phyloP scores from a whole-genome alignment of 139 green algal species.

The Protoeuglena noctilucae region DNA sequence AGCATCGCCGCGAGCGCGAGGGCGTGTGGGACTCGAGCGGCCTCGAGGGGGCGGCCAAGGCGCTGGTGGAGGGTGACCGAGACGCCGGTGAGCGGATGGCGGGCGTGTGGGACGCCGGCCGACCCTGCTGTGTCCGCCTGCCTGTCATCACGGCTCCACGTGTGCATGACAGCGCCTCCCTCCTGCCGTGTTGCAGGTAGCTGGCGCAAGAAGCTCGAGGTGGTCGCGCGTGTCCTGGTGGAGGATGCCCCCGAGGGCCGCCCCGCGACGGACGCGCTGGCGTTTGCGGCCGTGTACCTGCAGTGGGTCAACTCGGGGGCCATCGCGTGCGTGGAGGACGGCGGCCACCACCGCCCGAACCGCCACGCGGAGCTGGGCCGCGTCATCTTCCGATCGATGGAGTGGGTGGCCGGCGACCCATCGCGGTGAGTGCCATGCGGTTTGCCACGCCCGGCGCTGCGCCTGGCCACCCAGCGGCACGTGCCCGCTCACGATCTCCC shows the following conservation, averaged over 20 bases:
- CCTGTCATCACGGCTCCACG: too few species aligned
- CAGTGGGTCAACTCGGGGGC: conserved; percentile 80
- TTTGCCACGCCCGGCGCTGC: background rate
- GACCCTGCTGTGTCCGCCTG: too few species aligned
- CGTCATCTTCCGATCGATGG: conserved; percentile 68
- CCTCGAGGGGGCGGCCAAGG: conserved; percentile 26
- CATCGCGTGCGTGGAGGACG: conserved; percentile 76
- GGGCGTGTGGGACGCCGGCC: too few species aligned
- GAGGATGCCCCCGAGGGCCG: conserved; percentile 26
- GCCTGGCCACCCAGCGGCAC: too few species aligned
- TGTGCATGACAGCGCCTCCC: background rate
- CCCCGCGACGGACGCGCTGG: conserved; percentile 31
- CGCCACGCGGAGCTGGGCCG: conserved; percentile 65
- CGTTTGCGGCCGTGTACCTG: conserved; percentile 25
- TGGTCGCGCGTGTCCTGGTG: conserved; percentile 59
- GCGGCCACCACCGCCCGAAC: conserved; percentile 83
- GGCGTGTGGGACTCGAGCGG: conserved; percentile 47
- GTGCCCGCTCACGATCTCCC: too few species aligned
- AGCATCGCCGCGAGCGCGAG: conserved; percentile 37
- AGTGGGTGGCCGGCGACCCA: conserved; percentile 48
- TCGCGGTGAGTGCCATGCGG: background rate
- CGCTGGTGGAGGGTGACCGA: conserved; percentile 54
- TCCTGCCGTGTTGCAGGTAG: too few species aligned
- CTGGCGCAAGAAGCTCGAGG: conserved; percentile 63
- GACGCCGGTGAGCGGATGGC: too few species aligned